Conservation (phyloP, 345 rosid genomes). For the Aegle marmelos region DNA sequence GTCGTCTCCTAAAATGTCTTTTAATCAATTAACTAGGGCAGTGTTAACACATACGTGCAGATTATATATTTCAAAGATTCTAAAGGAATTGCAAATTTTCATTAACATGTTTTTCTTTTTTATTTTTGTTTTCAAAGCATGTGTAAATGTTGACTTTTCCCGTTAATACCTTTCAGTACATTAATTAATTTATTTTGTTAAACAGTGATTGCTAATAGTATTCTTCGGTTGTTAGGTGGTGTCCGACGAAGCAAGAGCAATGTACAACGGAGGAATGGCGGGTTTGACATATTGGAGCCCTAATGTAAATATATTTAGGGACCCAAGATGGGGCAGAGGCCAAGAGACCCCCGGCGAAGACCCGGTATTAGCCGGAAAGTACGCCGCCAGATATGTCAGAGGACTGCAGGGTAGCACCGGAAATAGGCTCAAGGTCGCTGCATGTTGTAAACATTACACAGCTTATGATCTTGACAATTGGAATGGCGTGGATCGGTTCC, state of each 20-base stretch:
- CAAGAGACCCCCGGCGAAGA: conserved; percentile 98
- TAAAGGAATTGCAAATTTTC: too few species aligned
- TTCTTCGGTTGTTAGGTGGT: conserved; percentile 40
- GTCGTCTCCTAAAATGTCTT: too few species aligned
- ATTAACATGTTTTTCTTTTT: too few species aligned
- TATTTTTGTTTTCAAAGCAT: too few species aligned
- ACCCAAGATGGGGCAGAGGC: conserved; percentile 90
- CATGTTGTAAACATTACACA: conserved; percentile 95
- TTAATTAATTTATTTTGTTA: not conserved
- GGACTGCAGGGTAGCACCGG: conserved; percentile 70
- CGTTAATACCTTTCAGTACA: not conserved
- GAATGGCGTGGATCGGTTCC: conserved; percentile 85
- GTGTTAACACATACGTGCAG: rapidly evolving
- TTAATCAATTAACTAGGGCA: not conserved
- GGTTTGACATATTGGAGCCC: conserved; percentile 86
- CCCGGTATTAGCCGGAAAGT: conserved; percentile 66
- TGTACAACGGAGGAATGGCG: conserved; percentile 71
- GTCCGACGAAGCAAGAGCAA: conserved; percentile 78
- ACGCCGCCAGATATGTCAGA: conserved; percentile 70
- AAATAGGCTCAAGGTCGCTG: conserved; percentile 79
- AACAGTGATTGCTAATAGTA: not conserved
- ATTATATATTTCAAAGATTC: too few species aligned
- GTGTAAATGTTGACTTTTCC: too few species aligned
- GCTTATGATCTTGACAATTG: conserved; percentile 97
- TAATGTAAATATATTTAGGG: conserved; percentile 72